phyloP scores from a whole-genome alignment of 352 stramenopile genomes.

The Globisporangium barbulae region DNA sequence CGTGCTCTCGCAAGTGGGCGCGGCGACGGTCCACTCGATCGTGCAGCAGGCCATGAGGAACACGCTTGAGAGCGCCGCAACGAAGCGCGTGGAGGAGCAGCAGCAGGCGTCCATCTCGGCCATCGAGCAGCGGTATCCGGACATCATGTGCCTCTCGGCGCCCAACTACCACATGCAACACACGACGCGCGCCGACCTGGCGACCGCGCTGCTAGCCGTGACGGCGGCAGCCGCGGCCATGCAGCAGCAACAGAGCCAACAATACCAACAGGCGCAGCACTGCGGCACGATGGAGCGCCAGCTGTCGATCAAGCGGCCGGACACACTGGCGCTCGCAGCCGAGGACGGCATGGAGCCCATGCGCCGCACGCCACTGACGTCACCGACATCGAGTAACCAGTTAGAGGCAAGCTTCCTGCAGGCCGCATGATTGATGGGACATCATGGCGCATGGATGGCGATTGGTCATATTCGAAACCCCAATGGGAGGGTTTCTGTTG shows the following conservation, averaged over 20 bases:
- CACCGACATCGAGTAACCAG: slow-evolving; percentile 2
- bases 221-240: slow-evolving; percentile 3
- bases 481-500: slow-evolving; percentile 13
- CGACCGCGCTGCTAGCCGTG: slow-evolving; percentile 14
- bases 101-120: slow-evolving; percentile 50
- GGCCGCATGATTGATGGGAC: slow-evolving; percentile 10
- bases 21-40: slow-evolving; percentile 29
- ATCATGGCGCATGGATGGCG: too few species aligned
- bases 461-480: background rate
- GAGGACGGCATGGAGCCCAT: slow-evolving; percentile 13
- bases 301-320: slow-evolving; percentile 14
- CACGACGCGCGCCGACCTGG: slow-evolving; percentile 16
- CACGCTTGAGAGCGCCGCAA: slow-evolving; percentile 24
- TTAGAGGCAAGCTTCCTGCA: slow-evolving; percentile 15
- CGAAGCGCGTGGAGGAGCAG: slow-evolving; percentile 21
- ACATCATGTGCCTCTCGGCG: slow-evolving; percentile 55
- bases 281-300: slow-evolving; percentile 17
- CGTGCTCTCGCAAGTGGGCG: slow-evolving; percentile 40
- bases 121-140: slow-evolving; percentile 58
- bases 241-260: slow-evolving; percentile 1
- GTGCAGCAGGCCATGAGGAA: slow-evolving; percentile 41
- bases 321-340: slow-evolving; percentile 9
- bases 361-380: slow-evolving; percentile 13
- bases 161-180: slow-evolving; percentile 9
- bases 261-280: slow-evolving; percentile 6